phyloP scores from a whole-genome alignment of 2,329 filamentous ascomycete species.

The Endoconidiophora polonica region DNA sequence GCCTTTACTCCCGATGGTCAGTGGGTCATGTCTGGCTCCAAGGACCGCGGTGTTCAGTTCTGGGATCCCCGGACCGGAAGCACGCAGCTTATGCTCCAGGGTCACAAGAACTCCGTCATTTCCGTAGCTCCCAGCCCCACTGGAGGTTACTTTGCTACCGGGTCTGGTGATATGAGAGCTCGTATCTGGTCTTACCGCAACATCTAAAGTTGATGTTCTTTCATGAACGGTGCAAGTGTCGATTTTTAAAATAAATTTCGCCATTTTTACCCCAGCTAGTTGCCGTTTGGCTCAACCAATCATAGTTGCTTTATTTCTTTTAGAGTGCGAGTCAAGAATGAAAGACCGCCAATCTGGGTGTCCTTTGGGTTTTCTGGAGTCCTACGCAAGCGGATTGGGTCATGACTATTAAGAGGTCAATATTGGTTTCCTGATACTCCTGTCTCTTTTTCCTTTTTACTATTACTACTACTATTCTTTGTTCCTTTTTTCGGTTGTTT shows the following conservation, averaged over 20 bases:
- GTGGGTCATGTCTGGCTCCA: constrained; percentile 95
- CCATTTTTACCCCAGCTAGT: too few species aligned
- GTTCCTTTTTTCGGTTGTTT: not conserved
- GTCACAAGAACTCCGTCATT: constrained; percentile 97
- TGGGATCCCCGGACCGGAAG: constrained; percentile 91
- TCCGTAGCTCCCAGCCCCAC: constrained; percentile 87
- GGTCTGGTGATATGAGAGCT: constrained; percentile 92
- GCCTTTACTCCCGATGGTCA: constrained; percentile 84
- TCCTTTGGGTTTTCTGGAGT: too few species aligned
- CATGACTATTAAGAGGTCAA: not conserved
- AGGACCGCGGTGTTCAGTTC: constrained; percentile 94
- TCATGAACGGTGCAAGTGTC: too few species aligned
- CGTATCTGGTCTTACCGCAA: constrained; percentile 83
- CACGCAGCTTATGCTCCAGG: constrained; percentile 95
- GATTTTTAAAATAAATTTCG: too few species aligned
- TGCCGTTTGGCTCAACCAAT: too few species aligned
- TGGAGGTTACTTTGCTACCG: constrained; percentile 81
- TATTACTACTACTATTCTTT: constrained; percentile 2
- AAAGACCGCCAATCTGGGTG: not conserved
- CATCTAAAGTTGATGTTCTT: not conserved
- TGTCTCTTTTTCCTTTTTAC: not conserved
- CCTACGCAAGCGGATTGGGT: not conserved
- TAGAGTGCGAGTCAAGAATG: too few species aligned
- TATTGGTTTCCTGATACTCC: not conserved
- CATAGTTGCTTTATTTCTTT: too few species aligned